Conservation (phyloP, 2,329 filamentous ascomycete species). For the Fusarium austroafricanum region DNA sequence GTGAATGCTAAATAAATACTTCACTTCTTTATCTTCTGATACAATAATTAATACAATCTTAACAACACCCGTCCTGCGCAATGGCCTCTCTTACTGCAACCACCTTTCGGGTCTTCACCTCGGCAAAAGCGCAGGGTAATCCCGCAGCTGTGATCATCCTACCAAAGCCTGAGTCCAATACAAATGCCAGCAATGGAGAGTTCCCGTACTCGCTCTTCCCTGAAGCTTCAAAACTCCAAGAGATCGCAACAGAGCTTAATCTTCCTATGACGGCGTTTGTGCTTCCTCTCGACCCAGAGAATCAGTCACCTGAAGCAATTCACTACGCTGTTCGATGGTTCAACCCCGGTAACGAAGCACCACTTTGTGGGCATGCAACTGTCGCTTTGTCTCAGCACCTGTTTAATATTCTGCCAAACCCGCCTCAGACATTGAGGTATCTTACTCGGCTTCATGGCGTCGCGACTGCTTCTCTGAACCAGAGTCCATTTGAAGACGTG, state of each 20-base stretch:
- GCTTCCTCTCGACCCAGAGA: not conserved
- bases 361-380: constrained; percentile 9
- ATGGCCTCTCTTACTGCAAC: constrained; percentile 1
- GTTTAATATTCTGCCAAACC: not conserved
- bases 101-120: constrained; percentile 7
- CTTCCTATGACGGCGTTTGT: not conserved
- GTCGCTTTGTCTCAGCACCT: constrained; percentile 8
- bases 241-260: not conserved
- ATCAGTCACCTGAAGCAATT: not conserved
- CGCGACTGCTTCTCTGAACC: not conserved
- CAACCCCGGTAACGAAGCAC: constrained; percentile 9
- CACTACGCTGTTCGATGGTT: constrained; percentile 19
- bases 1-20: too few relatives aligned
- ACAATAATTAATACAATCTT: too few relatives aligned
- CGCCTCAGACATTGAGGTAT: not conserved
- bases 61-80: too few relatives aligned
- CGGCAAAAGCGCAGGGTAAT: not conserved
- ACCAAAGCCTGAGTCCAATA: fast-evolving
- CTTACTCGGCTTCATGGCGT: constrained; percentile 11
- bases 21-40: too few relatives aligned
- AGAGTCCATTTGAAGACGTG: not conserved
- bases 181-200: fast-evolving
- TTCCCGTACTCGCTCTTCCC: constrained; percentile 8
- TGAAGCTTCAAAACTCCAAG: not conserved
- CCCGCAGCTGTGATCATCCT: constrained; percentile 9